Percentiles rank a stretch among this genome's conserved stretches.
Conservation (phyloP, 1,139 yeast species). For the Magnusiomyces magnusii region DNA sequence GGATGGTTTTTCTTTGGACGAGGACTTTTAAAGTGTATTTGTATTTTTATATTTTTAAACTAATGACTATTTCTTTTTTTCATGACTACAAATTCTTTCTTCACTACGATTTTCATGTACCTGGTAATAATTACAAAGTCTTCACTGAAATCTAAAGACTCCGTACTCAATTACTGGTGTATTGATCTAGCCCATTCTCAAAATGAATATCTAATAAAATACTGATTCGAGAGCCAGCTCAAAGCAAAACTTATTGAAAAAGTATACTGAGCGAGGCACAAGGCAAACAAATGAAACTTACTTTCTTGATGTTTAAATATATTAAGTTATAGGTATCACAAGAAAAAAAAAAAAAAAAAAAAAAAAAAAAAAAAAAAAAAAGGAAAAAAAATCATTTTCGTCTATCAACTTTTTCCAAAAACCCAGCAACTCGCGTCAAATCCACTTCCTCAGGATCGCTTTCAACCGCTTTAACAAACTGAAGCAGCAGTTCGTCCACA, state of each 20-base stretch:
- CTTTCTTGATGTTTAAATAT: no score
- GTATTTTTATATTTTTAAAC: neutral
- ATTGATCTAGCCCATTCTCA: constrained; percentile 6
- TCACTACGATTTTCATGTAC: neutral
- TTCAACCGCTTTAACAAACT: constrained; percentile 84
- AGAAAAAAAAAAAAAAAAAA: neutral
- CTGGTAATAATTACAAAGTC: constrained; percentile 5
- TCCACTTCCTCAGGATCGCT: constrained; percentile 67
- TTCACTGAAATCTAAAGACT: constrained; percentile 4
- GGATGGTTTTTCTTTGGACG: constrained; percentile 41
- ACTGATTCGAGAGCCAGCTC: constrained; percentile 21
- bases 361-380: constrained; percentile 5
- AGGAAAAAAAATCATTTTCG: constrained; percentile 1
- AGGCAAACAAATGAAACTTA: constrained; percentile 21
- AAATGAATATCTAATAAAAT: neutral
- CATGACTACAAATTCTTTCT: neutral
- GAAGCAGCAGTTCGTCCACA: constrained; percentile 79
- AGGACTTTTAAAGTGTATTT: constrained; percentile 34
- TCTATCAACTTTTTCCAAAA: constrained; percentile 37
- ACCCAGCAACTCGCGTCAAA: constrained; percentile 45
- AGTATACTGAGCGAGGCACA: constrained; percentile 30
- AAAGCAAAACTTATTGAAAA: constrained; percentile 15
- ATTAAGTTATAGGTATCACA: no score
- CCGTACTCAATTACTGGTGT: constrained; percentile 5
- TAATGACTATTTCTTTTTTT: neutral